Evolutionary conservation across 2,329 filamentous ascomycete genomes (phyloP), one percentile per base, ranked within the genome.

Genomic region (Rhinocladiella mackenziei): DNA sequence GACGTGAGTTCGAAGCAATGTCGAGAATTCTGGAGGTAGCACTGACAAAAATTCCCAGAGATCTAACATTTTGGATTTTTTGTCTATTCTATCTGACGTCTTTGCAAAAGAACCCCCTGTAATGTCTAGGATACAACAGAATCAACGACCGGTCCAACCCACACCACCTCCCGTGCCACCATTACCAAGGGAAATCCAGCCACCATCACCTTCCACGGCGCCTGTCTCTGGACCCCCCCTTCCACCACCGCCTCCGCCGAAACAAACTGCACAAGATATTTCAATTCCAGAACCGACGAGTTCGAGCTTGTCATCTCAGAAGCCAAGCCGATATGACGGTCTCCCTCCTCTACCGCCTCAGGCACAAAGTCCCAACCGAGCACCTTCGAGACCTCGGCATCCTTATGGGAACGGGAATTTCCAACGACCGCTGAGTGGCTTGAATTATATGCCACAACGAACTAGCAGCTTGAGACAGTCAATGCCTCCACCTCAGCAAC

Each of bases 51-150:
- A 11, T 45, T 25, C 17, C 39, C 39, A 76, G 88, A 91, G 88
- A 72, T 94, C 87, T 1, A 89, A 81, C 22, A 71, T 96, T 2
- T 70, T 84, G 30, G 89, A 95, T 60, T 87, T 97, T 45, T 68
- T 97, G 2, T 80, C 79, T 11, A 84, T 94, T 19, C 68, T 98
- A 3, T 78, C 84, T 55, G 87, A 92, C 41, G 75, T 97, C 15
- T 98, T 98, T 62, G 84, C 89, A 26, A 94, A 94, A 66, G 92
- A 98, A 59, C 92, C 92, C 6, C 92, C 92, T 0, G 86, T 97
- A 3, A 81, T 92, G 48, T 81, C 89, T 23, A 82, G 81, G 55
- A 81, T 81, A 53, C 70, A 73, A 55, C 68, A 69, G 41, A 62
- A 56, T 57, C 56, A 35, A 39, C 64, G 60, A 60, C 32, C 64